These are phyloP conservation scores for Mortierella sp. DNA, from an alignment of 371 early-diverging fungal species.

Conservation along the genomic window DNA sequence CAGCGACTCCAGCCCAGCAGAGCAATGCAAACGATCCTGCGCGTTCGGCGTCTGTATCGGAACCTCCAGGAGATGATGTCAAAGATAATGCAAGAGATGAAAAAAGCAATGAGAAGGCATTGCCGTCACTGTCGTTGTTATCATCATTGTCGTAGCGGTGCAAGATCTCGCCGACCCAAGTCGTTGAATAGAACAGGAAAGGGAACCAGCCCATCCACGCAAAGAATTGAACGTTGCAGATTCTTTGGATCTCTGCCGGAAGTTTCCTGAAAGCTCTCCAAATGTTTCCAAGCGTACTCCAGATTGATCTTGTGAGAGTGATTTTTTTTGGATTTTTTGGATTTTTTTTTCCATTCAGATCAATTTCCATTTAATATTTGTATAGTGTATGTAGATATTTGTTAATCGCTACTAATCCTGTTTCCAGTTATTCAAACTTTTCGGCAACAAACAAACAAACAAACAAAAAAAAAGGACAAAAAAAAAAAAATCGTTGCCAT, in stretches of 20 bases:
- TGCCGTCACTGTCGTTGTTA: conserved; percentile 19
- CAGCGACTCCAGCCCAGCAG: conserved; percentile 73
- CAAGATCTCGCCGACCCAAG: conserved; percentile 72
- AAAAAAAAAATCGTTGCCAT: conserved; percentile 8
- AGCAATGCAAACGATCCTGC: conserved; percentile 82
- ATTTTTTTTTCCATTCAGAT: too few species aligned
- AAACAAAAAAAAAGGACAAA: background rate
- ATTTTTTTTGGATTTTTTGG: background rate
- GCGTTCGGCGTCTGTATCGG: conserved; percentile 68
- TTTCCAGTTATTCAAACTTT: too few species aligned
- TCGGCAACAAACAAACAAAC: too few species aligned
- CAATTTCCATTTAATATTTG: too few species aligned
- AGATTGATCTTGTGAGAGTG: conserved; percentile 57
- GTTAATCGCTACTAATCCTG: too few species aligned
- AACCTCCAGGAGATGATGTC: conserved; percentile 14
- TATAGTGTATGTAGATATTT: too few species aligned
- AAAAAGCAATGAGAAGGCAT: background rate
- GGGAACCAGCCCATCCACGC: conserved; percentile 92
- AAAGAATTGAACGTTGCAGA: conserved; percentile 84
- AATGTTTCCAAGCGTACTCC: conserved; percentile 63
- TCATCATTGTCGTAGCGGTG: conserved; percentile 57
- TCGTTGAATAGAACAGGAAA: conserved; percentile 70
- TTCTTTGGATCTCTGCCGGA: conserved; percentile 68
- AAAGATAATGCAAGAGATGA: background rate
- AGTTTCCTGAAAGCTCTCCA: conserved; percentile 66